Evolutionary conservation across 139 green algal genomes (phyloP), one percentile per base, ranked within the genome.

Genomic region (Chlorella sp.): DNA sequence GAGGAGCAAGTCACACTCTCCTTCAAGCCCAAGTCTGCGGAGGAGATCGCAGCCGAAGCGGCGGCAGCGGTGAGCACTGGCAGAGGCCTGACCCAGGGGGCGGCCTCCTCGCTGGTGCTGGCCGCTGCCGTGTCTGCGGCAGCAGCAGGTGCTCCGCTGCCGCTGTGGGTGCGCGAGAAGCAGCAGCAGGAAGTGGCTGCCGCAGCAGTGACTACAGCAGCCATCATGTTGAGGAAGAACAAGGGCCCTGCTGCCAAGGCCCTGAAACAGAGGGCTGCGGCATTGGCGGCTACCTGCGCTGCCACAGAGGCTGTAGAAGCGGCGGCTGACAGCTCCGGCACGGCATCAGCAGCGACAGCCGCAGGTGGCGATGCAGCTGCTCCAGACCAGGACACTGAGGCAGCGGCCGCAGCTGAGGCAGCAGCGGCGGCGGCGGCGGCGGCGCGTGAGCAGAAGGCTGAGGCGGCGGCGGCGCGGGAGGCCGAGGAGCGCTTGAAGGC

Each of bases 201-300:
- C 15, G 40, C 31, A 29, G 33, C 63, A 40, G 8, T n/a, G 9
- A 27, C 25, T 40, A 15, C 12, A 8, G 38, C 51, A 67, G 69
- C 69, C 69, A 11, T 53, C 69, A 5, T 75, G 69, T 6, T 75
- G 53, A 27, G 65, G 40, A 53, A 55, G n/a, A 66, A 75, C 40
- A 33, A 75, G 35, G 48, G 9, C 9, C 42, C 42, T n/a, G 64
- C 64, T 5, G 55, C 68, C 38, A 38, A 38, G 19, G 46, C 38
- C 2, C 36, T 65, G 43, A 78, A 71, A 36, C 60, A 72, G 40
- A n/a, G 35, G 35, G 60, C 60, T 45, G 71, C 25, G 50, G 60
- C 9, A 78, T 78, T 31, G 60, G 46, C n/a, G 62, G 62, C 71
- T 58, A 21, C 48, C 17, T 21, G 17, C 21, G 48, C 48, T 58